Percentiles rank a stretch among this genome's conserved stretches.
phyloP scores from a whole-genome alignment of 75 land plant species.

The Adiantum capillusveneris region DNA sequence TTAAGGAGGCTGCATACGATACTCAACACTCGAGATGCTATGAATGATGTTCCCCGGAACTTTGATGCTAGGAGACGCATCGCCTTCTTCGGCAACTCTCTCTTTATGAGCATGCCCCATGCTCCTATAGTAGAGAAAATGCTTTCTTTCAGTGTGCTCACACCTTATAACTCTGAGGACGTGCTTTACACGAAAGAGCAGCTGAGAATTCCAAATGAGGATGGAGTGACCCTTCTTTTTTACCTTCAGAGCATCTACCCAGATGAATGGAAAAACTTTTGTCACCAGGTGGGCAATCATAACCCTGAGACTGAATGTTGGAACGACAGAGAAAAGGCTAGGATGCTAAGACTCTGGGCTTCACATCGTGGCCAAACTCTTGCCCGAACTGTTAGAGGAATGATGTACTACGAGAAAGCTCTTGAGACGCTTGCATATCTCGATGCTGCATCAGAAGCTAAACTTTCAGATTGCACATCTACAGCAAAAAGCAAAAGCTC shows the following conservation, averaged over 20 bases:
- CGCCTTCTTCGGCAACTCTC: constrained; percentile 84
- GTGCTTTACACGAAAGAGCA: constrained; percentile 69
- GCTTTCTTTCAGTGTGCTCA: constrained; percentile 79
- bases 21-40: constrained; percentile 59
- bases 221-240: constrained; percentile 74
- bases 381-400: constrained; percentile 37
- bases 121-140: constrained; percentile 81
- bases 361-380: constrained; percentile 35
- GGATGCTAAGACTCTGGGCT: constrained; percentile 38
- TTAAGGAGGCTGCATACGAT: constrained; percentile 61
- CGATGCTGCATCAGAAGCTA: too few relatives aligned
- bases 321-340: constrained; percentile 7
- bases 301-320: too few relatives aligned
- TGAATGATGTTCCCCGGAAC: constrained; percentile 65
- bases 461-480: too few relatives aligned
- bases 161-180: constrained; percentile 85
- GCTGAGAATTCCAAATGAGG: constrained; percentile 65
- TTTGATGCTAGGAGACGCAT: constrained; percentile 83
- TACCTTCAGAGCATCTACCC: constrained; percentile 78
- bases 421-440: constrained; percentile 9
- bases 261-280: constrained; percentile 83
- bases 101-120: constrained; percentile 93
- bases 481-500: too few relatives aligned
- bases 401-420: constrained; percentile 35
- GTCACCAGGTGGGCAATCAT: too few relatives aligned